Conservation (phyloP, 2,329 filamentous ascomycete species). For the Xenosphaeropsis pyriputrescens region DNA sequence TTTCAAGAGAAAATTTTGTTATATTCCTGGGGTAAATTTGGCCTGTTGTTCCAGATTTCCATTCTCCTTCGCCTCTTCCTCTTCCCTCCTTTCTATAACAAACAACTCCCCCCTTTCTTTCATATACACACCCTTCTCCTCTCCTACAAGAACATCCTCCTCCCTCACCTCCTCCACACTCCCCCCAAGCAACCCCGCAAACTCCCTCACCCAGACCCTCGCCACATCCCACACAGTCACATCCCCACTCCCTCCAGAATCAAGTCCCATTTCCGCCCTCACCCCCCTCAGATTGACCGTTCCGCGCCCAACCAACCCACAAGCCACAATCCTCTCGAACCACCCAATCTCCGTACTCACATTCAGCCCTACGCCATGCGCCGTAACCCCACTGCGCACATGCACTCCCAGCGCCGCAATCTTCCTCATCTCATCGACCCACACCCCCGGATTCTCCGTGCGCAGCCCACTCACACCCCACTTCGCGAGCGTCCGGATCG, state of each 20-base stretch:
- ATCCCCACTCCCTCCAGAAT: slow-evolving; percentile 1
- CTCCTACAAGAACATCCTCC: slow-evolving; percentile 4
- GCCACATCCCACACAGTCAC: slow-evolving; percentile 4
- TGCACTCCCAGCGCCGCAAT: slow-evolving; percentile 91
- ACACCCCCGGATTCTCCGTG: slow-evolving; percentile 73
- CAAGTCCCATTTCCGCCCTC: slow-evolving; percentile 2
- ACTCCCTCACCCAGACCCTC: slow-evolving; percentile 7
- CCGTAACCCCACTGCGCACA: slow-evolving; percentile 67
- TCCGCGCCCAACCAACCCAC: slow-evolving; percentile 66
- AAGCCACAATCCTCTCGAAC: slow-evolving; percentile 71
- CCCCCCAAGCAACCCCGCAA: slow-evolving; percentile 7
- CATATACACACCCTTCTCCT: slow-evolving; percentile 3
- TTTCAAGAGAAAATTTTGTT: too few relatives aligned
- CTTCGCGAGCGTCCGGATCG: slow-evolving; percentile 46
- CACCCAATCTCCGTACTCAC: slow-evolving; percentile 47
- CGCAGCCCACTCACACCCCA: slow-evolving; percentile 49
- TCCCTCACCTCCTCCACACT: slow-evolving; percentile 3
- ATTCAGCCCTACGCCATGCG: slow-evolving; percentile 75
- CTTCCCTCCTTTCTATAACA: too few relatives aligned
- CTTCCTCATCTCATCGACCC: slow-evolving; percentile 46
- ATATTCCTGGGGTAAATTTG: too few relatives aligned
- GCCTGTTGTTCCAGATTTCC: too few relatives aligned
- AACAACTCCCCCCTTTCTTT: too few relatives aligned
- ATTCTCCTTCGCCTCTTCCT: too few relatives aligned
- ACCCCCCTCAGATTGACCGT: slow-evolving; percentile 51